Conservation (phyloP, 352 stramenopile species). For the Phytophthora cajani region DNA sequence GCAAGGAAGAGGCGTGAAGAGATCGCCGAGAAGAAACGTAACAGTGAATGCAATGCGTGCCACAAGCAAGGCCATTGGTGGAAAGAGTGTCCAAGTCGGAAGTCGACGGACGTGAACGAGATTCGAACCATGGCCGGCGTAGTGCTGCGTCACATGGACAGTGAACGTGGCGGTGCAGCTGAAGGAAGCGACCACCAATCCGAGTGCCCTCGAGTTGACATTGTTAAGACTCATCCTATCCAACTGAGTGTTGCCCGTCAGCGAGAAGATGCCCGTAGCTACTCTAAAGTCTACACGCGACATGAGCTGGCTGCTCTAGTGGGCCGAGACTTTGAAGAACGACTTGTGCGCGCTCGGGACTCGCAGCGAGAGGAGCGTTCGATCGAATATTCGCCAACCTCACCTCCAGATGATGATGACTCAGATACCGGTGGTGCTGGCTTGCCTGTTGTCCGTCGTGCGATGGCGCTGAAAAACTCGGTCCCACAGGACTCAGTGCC, state of each 20-base stretch:
- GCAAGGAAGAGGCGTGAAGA: background rate
- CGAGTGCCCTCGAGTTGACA: background rate
- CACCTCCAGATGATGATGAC: background rate
- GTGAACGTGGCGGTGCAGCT: background rate
- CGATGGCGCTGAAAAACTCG: background rate
- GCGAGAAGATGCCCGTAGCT: background rate
- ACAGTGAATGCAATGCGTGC: background rate
- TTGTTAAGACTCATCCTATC: background rate
- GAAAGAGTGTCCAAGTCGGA: background rate
- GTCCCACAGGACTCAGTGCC: background rate
- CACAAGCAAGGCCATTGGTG: conserved; percentile 1
- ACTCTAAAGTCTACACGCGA: background rate
- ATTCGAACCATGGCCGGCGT: conserved; percentile 7
- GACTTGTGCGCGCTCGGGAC: background rate
- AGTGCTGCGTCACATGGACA: background rate
- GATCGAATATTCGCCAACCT: background rate
- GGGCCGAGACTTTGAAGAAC: background rate
- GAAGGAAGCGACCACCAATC: background rate
- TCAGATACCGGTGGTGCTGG: background rate
- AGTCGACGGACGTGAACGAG: background rate
- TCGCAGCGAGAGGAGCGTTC: background rate
- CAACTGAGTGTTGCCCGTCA: background rate
- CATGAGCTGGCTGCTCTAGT: background rate
- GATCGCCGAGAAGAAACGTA: background rate
- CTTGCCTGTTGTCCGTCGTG: background rate